A percentile compares a stretch with the other conserved stretches of the same genome.
Evolutionary conservation across 129 eudicot genomes (phyloP).

Genomic region (Calendula officinalis): DNA sequence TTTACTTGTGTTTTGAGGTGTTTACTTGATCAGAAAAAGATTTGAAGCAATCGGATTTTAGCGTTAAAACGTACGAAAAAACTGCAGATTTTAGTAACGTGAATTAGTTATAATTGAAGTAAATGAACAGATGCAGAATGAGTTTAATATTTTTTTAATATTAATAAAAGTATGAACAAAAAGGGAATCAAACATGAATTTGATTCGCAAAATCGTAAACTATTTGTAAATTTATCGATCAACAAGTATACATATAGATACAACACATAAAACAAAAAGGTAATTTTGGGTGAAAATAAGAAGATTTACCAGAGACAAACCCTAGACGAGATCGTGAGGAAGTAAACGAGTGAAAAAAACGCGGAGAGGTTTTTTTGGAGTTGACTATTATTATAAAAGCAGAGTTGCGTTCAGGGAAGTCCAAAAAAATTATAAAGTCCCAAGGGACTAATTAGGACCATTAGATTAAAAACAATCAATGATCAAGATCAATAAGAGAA

Average conservation of each 20-base stretch:
- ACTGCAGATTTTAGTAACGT: not conserved
- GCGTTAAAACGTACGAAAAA: not conserved
- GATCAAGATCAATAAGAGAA: too few relatives aligned
- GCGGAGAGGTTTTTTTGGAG: not conserved
- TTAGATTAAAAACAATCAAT: too few relatives aligned
- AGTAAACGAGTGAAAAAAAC: slow-evolving; percentile 8
- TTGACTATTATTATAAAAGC: too few relatives aligned
- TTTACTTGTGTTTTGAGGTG: not conserved
- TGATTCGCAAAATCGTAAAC: not conserved
- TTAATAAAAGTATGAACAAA: not conserved
- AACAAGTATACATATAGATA: not conserved
- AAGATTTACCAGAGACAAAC: slow-evolving; percentile 17
- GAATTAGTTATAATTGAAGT: not conserved
- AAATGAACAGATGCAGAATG: too few relatives aligned
- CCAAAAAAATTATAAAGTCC: too few relatives aligned
- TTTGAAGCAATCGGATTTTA: not conserved
- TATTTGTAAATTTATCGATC: not conserved
- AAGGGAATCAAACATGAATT: not conserved
- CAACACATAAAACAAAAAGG: slow-evolving; percentile 2
- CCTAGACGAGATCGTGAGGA: slow-evolving; percentile 14
- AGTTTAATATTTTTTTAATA: too few relatives aligned
- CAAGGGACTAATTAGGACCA: too few relatives aligned
- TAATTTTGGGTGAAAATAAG: not conserved
- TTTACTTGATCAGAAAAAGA: slow-evolving; percentile 3
- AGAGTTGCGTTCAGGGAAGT: too few relatives aligned